These are phyloP conservation scores for Aspergillus sp. DNA, from an alignment of 2,329 filamentous ascomycete genomes.

Conservation along the genomic window DNA sequence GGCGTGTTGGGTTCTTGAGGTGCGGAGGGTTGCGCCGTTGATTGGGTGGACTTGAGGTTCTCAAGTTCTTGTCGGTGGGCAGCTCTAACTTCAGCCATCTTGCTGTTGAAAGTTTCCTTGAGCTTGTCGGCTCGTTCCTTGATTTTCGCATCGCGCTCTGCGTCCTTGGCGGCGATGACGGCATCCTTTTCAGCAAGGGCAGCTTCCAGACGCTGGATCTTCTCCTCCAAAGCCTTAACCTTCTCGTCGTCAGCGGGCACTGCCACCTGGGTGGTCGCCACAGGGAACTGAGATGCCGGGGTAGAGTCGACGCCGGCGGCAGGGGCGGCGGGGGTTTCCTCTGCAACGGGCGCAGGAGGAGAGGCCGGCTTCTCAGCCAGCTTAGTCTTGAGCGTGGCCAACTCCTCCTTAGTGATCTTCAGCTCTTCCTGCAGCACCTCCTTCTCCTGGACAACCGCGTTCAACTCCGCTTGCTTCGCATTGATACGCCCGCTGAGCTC, in stretches of 20 bases:
- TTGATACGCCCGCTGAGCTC: constrained; percentile 66
- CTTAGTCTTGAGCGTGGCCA: constrained; percentile 51
- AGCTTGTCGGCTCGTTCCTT: constrained; percentile 55
- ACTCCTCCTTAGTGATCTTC: constrained; percentile 60
- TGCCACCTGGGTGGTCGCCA: constrained; percentile 22
- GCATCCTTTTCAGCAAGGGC: constrained; percentile 51
- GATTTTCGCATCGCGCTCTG: constrained; percentile 50
- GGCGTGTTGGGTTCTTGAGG: constrained; percentile 23
- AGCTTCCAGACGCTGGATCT: constrained; percentile 54
- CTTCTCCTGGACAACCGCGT: constrained; percentile 60
- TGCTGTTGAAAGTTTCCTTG: constrained; percentile 68
- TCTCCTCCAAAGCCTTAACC: constrained; percentile 61
- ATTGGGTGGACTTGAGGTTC: constrained; percentile 46
- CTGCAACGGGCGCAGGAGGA: constrained; percentile 29
- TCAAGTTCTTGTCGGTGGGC: constrained; percentile 52
- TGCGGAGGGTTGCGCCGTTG: constrained; percentile 40
- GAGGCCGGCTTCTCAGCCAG: constrained; percentile 47
- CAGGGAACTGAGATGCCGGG: constrained; percentile 32
- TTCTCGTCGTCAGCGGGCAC: constrained; percentile 52
- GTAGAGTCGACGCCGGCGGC: constrained; percentile 43
- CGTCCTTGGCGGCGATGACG: constrained; percentile 47
- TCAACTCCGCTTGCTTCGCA: constrained; percentile 51
- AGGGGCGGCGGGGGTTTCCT: constrained; percentile 55
- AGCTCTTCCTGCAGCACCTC: constrained; percentile 68
- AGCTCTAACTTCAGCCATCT: constrained; percentile 58